Evolutionary conservation across 331 rosid genomes (phyloP), one percentile per base, ranked within the genome.

Genomic region (Quercus tomentella): DNA sequence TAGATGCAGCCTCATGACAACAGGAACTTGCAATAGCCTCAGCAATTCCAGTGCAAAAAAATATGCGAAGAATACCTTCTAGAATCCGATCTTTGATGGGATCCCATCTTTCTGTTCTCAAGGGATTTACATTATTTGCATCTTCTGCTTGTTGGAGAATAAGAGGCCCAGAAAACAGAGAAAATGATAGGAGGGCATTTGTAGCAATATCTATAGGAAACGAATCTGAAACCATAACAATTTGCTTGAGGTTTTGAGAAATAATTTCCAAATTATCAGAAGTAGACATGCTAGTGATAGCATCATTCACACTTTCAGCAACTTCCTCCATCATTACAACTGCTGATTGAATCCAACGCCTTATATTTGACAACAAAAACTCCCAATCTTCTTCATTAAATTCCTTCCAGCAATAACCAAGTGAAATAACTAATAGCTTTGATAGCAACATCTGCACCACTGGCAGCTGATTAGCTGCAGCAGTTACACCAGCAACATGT

Each of bases 301-400:
- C 77, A 66, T 92, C 91, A 76, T 95, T 88, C 74, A 93, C 86
- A 77, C 81, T 89, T 88, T 95, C 99, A 57, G 96, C 84, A 55
- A 82, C 61, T 82, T 95, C 99, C 87, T 95, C 99, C 97, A 90
- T 90, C 79, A 89, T 62, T 75, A 95, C 96, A 67, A 83, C 97
- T 28, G 82, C 84, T 20, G 97, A 85, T 85, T 93, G 99, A 88
- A 95, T 93, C 97, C 97, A 91, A 51, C 89, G 76, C 86, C 91
- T 89, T 81, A 90, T 72, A 82, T 88, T 88, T 77, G 91, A 82
- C 72, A 90, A 82, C 78, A 91, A 80, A 73, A 87, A 93, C 82
- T 91, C 97, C 97, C 97, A 95, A 84, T 95, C 99, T 80, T 93
- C 97, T 60, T 91, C 89, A 65, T 79, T 56, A 79, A 95, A 93